Evolutionary conservation across 495 filamentous ascomycete species (phyloP).

Genomic region (Podospora bellae-mahoneyi): DNA sequence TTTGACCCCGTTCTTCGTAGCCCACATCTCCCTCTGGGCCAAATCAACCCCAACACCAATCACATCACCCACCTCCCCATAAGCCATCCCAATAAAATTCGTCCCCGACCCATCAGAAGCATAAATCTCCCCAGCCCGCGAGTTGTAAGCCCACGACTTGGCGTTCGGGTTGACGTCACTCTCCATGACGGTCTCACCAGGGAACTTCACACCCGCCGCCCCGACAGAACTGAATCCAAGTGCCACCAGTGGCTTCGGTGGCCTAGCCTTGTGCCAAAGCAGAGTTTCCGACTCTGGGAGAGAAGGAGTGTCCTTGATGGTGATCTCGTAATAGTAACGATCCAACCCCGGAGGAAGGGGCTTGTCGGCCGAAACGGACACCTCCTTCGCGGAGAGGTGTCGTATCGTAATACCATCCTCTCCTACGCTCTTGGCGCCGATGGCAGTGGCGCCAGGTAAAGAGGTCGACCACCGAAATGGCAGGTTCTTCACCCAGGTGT

Average conservation of each 20-base stretch:
- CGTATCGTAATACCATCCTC: constrained; percentile 13
- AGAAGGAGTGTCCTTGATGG: neutral
- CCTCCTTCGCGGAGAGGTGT: constrained; percentile 8
- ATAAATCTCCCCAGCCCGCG: constrained; percentile 21
- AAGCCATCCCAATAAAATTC: neutral
- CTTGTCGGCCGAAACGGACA: constrained; percentile 24
- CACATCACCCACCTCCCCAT: constrained; percentile 21
- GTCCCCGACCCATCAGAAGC: neutral
- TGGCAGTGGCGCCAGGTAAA: constrained; percentile 11
- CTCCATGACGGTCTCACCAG: constrained; percentile 14
- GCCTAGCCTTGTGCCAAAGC: neutral
- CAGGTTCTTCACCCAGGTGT: constrained; percentile 23
- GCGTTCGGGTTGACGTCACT: constrained; percentile 2
- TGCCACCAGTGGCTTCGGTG: constrained; percentile 3
- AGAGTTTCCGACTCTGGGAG: neutral
- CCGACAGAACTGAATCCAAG: constrained; percentile 27
- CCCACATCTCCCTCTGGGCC: constrained; percentile 22
- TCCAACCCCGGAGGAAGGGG: constrained; percentile 28
- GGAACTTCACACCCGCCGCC: constrained; percentile 24
- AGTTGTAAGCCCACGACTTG: constrained; percentile 24
- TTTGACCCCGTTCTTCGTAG: constrained; percentile 26
- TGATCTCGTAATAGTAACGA: constrained; percentile 28
- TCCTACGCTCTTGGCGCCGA: constrained; percentile 10
- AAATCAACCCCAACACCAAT: constrained; percentile 29
- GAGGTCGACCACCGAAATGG: constrained; percentile 19